These are phyloP conservation scores for Cyberlindnera sargentensis DNA, from an alignment of 805 yeast genomes.

Conservation along the genomic window DNA sequence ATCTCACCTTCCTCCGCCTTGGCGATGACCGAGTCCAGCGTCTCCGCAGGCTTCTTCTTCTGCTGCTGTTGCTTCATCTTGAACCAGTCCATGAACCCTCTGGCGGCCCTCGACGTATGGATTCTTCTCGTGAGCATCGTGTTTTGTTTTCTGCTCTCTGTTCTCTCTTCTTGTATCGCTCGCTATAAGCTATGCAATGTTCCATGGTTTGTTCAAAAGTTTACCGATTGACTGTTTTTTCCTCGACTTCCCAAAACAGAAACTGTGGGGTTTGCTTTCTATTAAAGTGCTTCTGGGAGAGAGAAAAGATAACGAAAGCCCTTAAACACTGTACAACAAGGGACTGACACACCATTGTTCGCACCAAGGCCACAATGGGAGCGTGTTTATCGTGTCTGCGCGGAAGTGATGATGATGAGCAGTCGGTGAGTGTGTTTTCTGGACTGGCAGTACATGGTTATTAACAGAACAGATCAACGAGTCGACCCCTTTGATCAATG, in stretches of 20 bases:
- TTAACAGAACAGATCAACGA: constrained; percentile 28
- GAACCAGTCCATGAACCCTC: constrained; percentile 35
- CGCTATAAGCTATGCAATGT: too few relatives aligned
- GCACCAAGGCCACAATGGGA: constrained; percentile 30
- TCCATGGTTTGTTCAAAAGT: too few relatives aligned
- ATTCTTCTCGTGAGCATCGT: constrained; percentile 9
- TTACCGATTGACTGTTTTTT: too few relatives aligned
- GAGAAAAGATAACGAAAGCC: too few relatives aligned
- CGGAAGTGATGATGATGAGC: constrained; percentile 31
- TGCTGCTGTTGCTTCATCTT: constrained; percentile 25
- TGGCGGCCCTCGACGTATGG: constrained; percentile 19
- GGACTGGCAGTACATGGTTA: constrained; percentile 12
- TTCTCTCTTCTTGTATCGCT: too few relatives aligned
- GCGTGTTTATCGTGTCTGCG: constrained; percentile 40
- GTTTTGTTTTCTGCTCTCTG: background rate
- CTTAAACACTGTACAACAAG: too few relatives aligned
- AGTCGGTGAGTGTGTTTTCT: constrained; percentile 25
- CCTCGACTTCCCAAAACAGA: too few relatives aligned
- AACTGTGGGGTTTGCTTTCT: too few relatives aligned
- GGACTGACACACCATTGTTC: too few relatives aligned
- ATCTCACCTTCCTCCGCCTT: constrained; percentile 30
- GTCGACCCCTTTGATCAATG: constrained; percentile 27
- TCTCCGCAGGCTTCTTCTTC: constrained; percentile 14
- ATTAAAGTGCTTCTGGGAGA: too few relatives aligned
- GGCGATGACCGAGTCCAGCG: constrained; percentile 26